Base-by-base conservation (phyloP, 164 flowering plant species). In the Annona cherimola region DNA sequence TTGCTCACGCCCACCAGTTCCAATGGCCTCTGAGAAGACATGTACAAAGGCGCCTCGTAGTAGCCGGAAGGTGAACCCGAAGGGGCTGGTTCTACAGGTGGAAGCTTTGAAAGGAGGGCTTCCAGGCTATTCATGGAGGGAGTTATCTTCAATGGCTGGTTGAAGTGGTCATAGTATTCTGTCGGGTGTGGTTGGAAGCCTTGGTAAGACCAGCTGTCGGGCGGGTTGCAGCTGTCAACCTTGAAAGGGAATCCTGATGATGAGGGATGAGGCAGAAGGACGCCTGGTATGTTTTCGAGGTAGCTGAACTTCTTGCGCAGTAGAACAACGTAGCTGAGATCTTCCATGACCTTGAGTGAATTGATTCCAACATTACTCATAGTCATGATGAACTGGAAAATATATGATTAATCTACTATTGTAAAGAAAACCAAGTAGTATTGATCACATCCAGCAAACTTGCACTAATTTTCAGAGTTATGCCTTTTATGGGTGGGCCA, bases 61-160 rank as follows among this genome's bases (percentile, higher is more conserved):
- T 76, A 76, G 57, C 79, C 71, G 0, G 74, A 45, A 5, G 76
- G 61, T 6, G 78, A 57, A 20, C 81, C 69, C 9, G 83, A 79
- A 2, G 85, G 74, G 18, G 84, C 41, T 0, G 97, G 97, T 59
- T 82, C 90, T 0, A 94, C 97, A 0, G 98, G 87, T 1, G 99
- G 99, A 11, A 95, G 93, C 87, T 93, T 95, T 0, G 99, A 90
- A 67, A 95, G 91, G 18, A 95, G 91, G 3, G 98, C 94, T 77
- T 95, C 98, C 3, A 95, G 91, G 86, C 98, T 93, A 74, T 91
- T 93, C 98, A 95, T 93, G 3, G 99, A 95, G 0, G 98, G 99
- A 41, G 97, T 90, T 62, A 95, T 84, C 67, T 79, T 84, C 78
- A 84, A 26, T 14, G 88, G 85, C 35, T 39, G 76, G 46, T 78